Evolutionary conservation across 768 basidiomycete species (phyloP).

Genomic region (Pisolithus tinctorius): DNA sequence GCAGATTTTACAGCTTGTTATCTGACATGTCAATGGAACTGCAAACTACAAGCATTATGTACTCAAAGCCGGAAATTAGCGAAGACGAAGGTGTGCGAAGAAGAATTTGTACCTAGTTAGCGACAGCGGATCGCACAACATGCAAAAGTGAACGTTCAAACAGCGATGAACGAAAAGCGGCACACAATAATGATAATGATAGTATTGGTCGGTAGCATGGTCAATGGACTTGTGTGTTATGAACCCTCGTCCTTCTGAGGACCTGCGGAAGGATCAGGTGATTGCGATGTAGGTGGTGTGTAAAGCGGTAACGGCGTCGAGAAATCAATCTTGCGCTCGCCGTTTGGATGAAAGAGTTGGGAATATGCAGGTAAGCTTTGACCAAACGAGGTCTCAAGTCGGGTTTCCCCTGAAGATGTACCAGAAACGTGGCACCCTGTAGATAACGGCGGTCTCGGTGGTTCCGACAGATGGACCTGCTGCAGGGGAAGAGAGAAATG

Average conservation of each 20-base stretch:
- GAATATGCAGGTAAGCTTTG: conserved; percentile 64
- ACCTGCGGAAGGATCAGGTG: conserved; percentile 1
- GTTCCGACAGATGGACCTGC: conserved; percentile 39
- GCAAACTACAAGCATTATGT: too few relatives aligned
- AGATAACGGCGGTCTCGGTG: not conserved
- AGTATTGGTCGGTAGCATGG: not conserved
- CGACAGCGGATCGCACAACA: too few relatives aligned
- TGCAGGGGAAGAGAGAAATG: conserved; percentile 42
- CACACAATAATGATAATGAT: not conserved
- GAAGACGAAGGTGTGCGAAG: too few relatives aligned
- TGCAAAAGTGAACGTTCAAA: too few relatives aligned
- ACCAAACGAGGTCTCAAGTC: conserved; percentile 13
- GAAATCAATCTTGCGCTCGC: conserved; percentile 65
- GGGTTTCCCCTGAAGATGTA: conserved; percentile 4
- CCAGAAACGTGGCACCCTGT: not conserved
- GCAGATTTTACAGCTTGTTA: too few relatives aligned
- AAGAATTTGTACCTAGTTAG: too few relatives aligned
- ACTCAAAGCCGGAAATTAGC: too few relatives aligned
- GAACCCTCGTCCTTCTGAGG: conserved; percentile 6
- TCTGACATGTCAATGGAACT: too few relatives aligned
- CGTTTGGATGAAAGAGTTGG: conserved; percentile 68
- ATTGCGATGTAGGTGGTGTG: conserved; percentile 30
- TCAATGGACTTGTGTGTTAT: not conserved
- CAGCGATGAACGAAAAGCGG: too few relatives aligned
- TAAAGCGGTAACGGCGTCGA: conserved; percentile 60